Conservation (phyloP, 176 grass and related monocot species). For the Microstegium vimineum region DNA sequence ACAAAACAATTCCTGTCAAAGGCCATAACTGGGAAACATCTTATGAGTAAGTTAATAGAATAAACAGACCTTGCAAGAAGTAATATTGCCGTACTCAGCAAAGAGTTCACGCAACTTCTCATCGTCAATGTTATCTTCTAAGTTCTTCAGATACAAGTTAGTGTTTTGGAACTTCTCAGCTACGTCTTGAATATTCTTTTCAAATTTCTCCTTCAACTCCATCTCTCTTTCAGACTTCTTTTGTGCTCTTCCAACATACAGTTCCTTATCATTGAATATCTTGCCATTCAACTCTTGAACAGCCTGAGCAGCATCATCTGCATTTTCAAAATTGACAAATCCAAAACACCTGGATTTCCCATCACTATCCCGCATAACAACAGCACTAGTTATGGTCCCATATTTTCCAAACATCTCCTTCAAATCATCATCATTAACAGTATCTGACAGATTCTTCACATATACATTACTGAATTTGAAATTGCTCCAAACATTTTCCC, state of each 20-base stretch:
- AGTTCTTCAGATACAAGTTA: conserved; percentile 96
- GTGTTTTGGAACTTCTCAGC: conserved; percentile 58
- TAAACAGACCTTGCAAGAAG: conserved; percentile 79
- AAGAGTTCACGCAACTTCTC: conserved; percentile 80
- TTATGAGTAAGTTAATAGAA: background rate
- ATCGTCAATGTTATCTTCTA: conserved; percentile 86
- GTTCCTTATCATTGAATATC: conserved; percentile 82
- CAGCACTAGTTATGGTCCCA: conserved; percentile 78
- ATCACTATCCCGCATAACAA: conserved; percentile 85
- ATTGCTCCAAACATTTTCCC: conserved; percentile 50
- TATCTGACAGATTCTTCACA: conserved; percentile 90
- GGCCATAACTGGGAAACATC: background rate
- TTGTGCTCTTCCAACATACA: conserved; percentile 92
- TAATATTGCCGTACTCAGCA: conserved; percentile 63
- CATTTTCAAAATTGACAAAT: conserved; percentile 94
- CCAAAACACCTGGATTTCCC: conserved; percentile 98
- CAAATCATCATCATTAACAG: conserved; percentile 71
- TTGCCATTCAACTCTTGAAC: conserved; percentile 87
- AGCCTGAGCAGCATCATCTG: conserved; percentile 67
- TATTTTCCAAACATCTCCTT: conserved; percentile 81
- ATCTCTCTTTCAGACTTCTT: conserved; percentile 95
- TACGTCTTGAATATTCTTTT: conserved; percentile 64
- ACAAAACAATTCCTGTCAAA: conserved; percentile 21
- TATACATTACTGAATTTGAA: conserved; percentile 87
- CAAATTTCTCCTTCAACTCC: conserved; percentile 80